A percentile compares a stretch with the other conserved stretches of the same genome.
Evolutionary conservation across 2,329 filamentous ascomycete genomes (phyloP).

Genomic region (Teratosphaeria gauchensis): DNA sequence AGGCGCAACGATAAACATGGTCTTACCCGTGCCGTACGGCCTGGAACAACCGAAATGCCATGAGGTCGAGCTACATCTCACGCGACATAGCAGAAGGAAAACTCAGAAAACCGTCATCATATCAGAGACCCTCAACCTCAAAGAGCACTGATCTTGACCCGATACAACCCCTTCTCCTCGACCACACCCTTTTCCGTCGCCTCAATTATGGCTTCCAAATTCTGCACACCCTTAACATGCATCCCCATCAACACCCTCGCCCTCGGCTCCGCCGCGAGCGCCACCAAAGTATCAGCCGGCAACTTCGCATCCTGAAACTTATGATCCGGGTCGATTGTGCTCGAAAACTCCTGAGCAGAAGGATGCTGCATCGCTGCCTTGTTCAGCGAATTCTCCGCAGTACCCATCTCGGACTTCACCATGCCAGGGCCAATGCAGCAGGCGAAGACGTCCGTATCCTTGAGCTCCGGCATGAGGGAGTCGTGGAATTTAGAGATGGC

Average conservation of each 20-base stretch:
- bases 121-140: too few species aligned
- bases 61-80: too few species aligned
- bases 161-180: constrained; percentile 11
- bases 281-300: constrained; percentile 11
- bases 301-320: constrained; percentile 8
- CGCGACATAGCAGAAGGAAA: too few species aligned
- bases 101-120: too few species aligned
- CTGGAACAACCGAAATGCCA: too few species aligned
- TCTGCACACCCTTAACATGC: constrained; percentile 12
- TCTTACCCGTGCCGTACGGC: too few species aligned
- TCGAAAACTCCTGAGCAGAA: constrained; percentile 6
- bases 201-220: constrained; percentile 8
- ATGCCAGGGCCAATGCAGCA: constrained; percentile 14
- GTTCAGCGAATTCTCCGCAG: constrained; percentile 9
- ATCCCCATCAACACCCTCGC: constrained; percentile 9
- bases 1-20: too few species aligned
- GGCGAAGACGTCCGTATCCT: constrained; percentile 9
- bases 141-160: too few species aligned
- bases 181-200: constrained; percentile 13
- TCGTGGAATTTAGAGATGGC: constrained; percentile 20
- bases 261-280: constrained; percentile 11
- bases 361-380: constrained; percentile 7
- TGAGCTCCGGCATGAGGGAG: constrained; percentile 9
- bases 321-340: neutral
- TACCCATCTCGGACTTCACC: constrained; percentile 11